These are phyloP conservation scores for Nevesoporus exiguus DNA, from an alignment of 768 basidiomycete genomes.

Conservation along the genomic window DNA sequence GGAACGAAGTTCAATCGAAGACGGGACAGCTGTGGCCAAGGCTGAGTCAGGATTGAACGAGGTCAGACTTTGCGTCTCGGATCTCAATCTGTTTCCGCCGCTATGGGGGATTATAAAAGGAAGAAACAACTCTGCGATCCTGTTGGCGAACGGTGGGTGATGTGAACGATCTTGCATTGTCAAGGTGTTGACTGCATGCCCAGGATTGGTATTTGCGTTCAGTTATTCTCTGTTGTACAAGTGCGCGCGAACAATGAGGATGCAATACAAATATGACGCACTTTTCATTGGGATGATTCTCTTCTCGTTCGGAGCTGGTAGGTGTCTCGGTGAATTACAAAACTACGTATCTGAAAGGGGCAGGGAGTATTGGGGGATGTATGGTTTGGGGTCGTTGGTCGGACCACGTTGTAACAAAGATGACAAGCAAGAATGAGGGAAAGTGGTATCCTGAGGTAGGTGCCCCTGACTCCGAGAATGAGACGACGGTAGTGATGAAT, in stretches of 20 bases:
- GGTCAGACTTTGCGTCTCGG: constrained; percentile 56
- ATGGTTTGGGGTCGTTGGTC: constrained; percentile 58
- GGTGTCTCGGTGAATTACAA: constrained; percentile 12
- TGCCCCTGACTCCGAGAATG: neutral
- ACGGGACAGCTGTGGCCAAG: constrained; percentile 13
- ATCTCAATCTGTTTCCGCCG: constrained; percentile 74
- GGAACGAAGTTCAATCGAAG: constrained; percentile 23
- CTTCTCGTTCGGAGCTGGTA: constrained; percentile 69
- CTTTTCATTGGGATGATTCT: constrained; percentile 74
- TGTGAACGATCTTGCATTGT: neutral
- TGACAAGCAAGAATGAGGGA: constrained; percentile 46
- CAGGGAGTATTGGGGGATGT: constrained; percentile 51
- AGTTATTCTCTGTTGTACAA: constrained; percentile 73
- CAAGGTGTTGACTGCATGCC: constrained; percentile 6
- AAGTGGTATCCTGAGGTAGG: constrained; percentile 61
- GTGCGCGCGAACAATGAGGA: constrained; percentile 62
- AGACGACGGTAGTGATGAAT: neutral
- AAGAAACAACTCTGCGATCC: constrained; percentile 63
- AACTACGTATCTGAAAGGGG: neutral
- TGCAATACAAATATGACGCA: constrained; percentile 61
- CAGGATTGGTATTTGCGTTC: constrained; percentile 70
- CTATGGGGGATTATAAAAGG: constrained; percentile 54
- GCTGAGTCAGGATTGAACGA: constrained; percentile 19
- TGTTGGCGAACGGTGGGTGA: constrained; percentile 35
- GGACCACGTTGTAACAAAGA: constrained; percentile 43